Base-by-base conservation (phyloP, 192 early-diverging fungal species). In the Podila clonocystis region DNA sequence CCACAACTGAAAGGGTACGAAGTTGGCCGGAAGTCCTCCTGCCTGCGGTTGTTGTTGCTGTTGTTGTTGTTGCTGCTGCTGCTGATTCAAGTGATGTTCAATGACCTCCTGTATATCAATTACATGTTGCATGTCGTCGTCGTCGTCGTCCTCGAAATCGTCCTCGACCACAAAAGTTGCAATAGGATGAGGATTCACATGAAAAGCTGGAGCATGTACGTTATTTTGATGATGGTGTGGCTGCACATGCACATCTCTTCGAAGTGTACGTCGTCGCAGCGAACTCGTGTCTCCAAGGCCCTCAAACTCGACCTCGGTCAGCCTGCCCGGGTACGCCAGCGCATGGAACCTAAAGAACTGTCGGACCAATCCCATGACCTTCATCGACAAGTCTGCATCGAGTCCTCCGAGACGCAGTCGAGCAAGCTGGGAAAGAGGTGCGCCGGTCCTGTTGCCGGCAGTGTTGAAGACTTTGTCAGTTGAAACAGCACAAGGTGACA, bases 261-360 rank as follows among this genome's bases (percentile, higher is more conserved):
- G 52, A 24, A 8, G 19, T 5, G 24, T 5, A 24, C 73, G 58
- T 49, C 65, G 58, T 8, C 73, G 65, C 24, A 50, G 65, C 5
- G 61, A 22, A 19, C 61, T 52, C 12, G n/a, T 49, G 29, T 74
- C 73, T 9, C 73, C 73, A 28, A 60, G 60, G 30, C 73, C 73
- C 15, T 67, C 65, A 38, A 74, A 74, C 7, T 31, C 4, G 12
- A 74, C 36, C 8, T 34, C 29, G 15, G 5, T 67, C 31, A 74
- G 24, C 4, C 36, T 49, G 33, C 73, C 73, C 1, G 73, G 73
- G 36, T 67, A 74, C 2, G 49, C 60, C 19, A 49, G 17, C 2
- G 50, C 60, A 57, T 74, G 73, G 19, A 59, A 50, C 26, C 73
- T 64, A 8, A 74, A 3, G 45, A 74, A 74, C 50, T 59, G 62